Evolutionary conservation across 2,329 filamentous ascomycete species (phyloP).

Genomic region (Orbilia ellipsospora): DNA sequence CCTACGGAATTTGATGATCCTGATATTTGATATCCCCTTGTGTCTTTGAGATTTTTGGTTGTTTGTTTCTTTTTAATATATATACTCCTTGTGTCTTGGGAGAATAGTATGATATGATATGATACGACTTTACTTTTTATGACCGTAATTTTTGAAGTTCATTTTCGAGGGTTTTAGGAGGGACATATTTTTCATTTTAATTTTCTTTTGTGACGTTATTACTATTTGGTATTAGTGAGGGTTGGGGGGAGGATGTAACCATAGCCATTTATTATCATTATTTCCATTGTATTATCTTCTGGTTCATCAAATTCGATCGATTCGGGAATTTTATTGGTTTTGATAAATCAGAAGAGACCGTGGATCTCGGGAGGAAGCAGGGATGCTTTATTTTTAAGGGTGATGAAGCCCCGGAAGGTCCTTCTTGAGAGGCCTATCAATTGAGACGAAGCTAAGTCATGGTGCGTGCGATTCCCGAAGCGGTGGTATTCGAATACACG

Average conservation of each 20-base stretch:
- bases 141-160: neutral
- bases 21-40: conserved; percentile 6
- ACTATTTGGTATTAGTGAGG: conserved; percentile 1
- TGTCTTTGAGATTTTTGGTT: conserved; percentile 1
- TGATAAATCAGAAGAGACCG: too few species aligned
- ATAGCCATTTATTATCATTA: conserved; percentile 26
- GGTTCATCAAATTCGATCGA: too few species aligned
- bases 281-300: neutral
- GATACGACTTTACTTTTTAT: conserved; percentile 1
- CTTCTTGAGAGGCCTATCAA: too few species aligned
- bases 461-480: too few species aligned
- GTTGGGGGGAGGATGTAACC: conserved; percentile 38
- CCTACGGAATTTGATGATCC: conserved; percentile 4
- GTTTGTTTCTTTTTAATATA: too few species aligned
- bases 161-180: neutral
- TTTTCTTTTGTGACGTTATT: neutral
- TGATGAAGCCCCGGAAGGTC: too few species aligned
- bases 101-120: neutral
- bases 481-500: too few species aligned
- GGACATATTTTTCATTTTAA: conserved; percentile 5
- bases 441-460: too few species aligned
- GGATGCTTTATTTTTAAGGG: too few species aligned
- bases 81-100: neutral
- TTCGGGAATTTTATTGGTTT: too few species aligned
- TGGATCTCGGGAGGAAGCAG: too few species aligned